Base-by-base conservation (phyloP, 176 grass and related monocot genomes). In the Aechmea fasciata region DNA sequence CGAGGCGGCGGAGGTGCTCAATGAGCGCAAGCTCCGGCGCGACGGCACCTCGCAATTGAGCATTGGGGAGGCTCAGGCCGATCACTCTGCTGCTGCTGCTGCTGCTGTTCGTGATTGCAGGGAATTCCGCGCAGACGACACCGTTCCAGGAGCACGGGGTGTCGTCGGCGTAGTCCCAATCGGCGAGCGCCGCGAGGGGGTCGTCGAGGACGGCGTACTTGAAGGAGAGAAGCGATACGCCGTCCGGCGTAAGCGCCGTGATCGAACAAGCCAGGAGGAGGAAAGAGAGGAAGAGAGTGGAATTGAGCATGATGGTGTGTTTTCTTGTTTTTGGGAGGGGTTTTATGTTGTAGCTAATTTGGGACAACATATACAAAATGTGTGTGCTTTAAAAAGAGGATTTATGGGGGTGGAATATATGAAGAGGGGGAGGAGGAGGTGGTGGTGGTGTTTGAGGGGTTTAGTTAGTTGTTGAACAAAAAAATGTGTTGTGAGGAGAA, bases 101-200 rank as follows among this genome's bases (percentile, higher is more conserved):
- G 54, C 64, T 81, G 51, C 20, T 75, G 26, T 28, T 64, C 22
- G 28, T 64, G 57, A 20, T 1, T 14, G 59, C 13, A 57, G 83
- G 77, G 80, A 83, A 86, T 1, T 70, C 67, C 53, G 79, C 65
- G 86, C 93, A 96, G n/a, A 90, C 65, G 71, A 92, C 57, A 41
- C 93, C 89, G 52, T 96, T 96, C 93, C 93, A 96, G 0, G 74
- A 75, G 73, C 93, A 96, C 12, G 93, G 93, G 12, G 83, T 89
- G 47, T 68, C 63, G 78, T 87, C 89, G 71, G 70, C 67, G 68
- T 83, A 85, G 68, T 68, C 74, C 93, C 93, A 96, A 53, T 74
- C 69, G 10, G 81, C 33, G 48, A 96, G 81, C 25, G 82, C 83
- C 15, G 67, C 71, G 18, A 87, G 84, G 9, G 88, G 93, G 72